These are phyloP conservation scores for Diplodia sapinea DNA, from an alignment of 2,329 filamentous ascomycete genomes.

Conservation along the genomic window DNA sequence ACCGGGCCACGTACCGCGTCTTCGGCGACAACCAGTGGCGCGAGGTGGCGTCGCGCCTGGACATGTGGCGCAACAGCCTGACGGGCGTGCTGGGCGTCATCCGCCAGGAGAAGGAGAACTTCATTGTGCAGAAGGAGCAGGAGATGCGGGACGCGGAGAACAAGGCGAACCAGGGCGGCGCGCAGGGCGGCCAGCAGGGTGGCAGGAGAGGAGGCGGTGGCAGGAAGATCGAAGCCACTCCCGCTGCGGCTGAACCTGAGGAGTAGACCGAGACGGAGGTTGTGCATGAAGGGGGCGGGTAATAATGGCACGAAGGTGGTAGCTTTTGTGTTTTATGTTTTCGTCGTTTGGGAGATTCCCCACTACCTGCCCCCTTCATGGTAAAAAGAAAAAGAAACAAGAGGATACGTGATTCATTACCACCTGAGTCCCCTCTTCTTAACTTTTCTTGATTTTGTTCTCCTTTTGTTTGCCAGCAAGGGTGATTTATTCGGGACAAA, in stretches of 20 bases:
- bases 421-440: not conserved
- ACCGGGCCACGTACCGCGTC: constrained; percentile 94
- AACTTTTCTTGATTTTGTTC: not conserved
- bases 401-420: not conserved
- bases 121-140: constrained; percentile 76
- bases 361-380: not conserved
- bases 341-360: not conserved
- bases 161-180: constrained; percentile 54
- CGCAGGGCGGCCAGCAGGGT: not conserved
- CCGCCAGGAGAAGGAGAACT: constrained; percentile 79
- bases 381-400: not conserved
- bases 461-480: not conserved
- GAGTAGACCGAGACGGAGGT: not conserved
- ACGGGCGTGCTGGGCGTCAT: constrained; percentile 79
- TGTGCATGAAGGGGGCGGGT: not conserved
- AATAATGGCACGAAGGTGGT: not conserved
- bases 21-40: constrained; percentile 99
- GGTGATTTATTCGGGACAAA: not conserved
- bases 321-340: not conserved
- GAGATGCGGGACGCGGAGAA: constrained; percentile 74
- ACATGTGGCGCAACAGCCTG: constrained; percentile 87
- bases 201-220: constrained; percentile 16
- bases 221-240: not conserved
- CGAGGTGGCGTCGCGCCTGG: constrained; percentile 86
- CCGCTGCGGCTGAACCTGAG: not conserved